Conservation (phyloP, 371 early-diverging fungal species). For the Rhizopus arrhizus region DNA sequence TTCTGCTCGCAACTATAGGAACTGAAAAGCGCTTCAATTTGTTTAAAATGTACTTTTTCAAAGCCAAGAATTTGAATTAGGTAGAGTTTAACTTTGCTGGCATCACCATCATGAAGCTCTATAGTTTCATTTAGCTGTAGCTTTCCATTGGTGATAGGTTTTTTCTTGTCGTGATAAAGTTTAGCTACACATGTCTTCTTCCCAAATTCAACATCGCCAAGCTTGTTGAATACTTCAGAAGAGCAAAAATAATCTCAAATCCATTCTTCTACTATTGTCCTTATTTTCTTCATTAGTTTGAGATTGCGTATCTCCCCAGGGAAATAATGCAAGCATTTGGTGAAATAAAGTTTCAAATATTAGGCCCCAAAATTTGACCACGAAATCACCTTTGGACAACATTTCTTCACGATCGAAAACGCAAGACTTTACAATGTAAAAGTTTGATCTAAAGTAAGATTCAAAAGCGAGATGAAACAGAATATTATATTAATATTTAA, state of each 20-base stretch:
- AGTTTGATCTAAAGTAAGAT: slow-evolving; percentile 2
- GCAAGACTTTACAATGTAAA: neutral
- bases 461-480: no score
- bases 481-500: no score
- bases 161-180: neutral
- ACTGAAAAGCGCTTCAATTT: neutral
- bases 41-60: neutral
- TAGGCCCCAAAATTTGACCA: neutral
- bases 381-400: neutral
- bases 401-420: neutral
- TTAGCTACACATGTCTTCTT: neutral
- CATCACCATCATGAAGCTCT: neutral
- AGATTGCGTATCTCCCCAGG: neutral
- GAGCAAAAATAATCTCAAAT: no score
- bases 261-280: neutral
- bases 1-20: neutral
- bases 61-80: neutral
- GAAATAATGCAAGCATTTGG: neutral
- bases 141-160: neutral
- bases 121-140: neutral
- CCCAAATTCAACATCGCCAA: neutral
- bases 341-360: slow-evolving; percentile 1
- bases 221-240: neutral
- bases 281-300: neutral
- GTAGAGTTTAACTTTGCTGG: neutral